These are phyloP conservation scores for Russula earlei DNA, from an alignment of 768 basidiomycete species.

Conservation along the genomic window DNA sequence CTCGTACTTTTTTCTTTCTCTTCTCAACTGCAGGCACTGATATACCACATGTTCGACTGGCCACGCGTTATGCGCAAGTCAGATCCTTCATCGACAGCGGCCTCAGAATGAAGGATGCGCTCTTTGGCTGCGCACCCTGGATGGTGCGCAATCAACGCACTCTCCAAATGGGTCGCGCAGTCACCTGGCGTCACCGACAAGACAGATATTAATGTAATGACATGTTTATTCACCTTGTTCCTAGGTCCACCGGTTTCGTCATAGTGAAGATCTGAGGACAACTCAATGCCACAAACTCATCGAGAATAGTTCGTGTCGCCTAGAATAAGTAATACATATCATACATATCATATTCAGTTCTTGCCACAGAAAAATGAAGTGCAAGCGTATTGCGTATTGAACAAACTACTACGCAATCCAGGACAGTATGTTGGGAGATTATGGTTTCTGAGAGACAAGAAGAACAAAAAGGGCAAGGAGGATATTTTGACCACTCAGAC, in stretches of 20 bases:
- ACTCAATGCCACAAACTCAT: too few species aligned
- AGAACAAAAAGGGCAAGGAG: not conserved
- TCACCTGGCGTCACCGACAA: conserved; percentile 22
- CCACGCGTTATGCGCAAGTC: conserved; percentile 7
- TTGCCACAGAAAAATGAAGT: too few species aligned
- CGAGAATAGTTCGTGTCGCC: too few species aligned
- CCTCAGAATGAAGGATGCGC: conserved; percentile 20
- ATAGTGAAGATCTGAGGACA: too few species aligned
- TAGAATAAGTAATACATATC: too few species aligned
- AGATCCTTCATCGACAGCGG: conserved; percentile 19
- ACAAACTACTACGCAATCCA: not conserved
- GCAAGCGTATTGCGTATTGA: too few species aligned
- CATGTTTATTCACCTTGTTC: not conserved
- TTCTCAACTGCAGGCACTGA: conserved; percentile 21
- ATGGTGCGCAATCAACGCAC: not conserved
- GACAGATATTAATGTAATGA: not conserved
- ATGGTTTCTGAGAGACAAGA: not conserved
- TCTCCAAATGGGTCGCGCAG: conserved; percentile 14
- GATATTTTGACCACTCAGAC: not conserved
- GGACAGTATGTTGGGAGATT: not conserved
- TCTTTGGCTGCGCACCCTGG: conserved; percentile 21
- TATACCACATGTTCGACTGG: conserved; percentile 23
- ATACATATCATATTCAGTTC: too few species aligned
- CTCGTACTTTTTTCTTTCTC: conserved; percentile 2
- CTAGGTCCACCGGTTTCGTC: too few species aligned